Conservation (phyloP, 257 asterid genomes). For the Pogostemon cablin region DNA sequence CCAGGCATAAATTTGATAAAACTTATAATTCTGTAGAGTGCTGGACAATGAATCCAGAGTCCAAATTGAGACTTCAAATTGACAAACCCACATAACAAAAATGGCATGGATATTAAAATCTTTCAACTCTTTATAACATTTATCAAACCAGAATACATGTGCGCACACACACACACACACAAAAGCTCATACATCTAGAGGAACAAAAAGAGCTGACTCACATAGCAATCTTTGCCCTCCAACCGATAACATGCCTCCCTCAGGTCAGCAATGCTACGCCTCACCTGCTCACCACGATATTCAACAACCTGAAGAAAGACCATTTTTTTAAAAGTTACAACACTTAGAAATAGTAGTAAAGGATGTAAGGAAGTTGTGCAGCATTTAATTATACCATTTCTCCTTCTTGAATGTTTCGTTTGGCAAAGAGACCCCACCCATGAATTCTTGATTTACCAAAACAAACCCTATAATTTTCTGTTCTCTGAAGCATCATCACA, state of each 20-base stretch:
- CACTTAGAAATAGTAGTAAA: conserved; percentile 19
- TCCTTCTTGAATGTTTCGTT: conserved; percentile 83
- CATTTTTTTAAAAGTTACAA: conserved; percentile 16
- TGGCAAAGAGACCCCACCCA: conserved; percentile 99
- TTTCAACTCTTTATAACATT: background rate
- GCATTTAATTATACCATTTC: conserved; percentile 66
- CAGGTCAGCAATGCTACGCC: conserved; percentile 85
- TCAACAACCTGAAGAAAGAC: conserved; percentile 71
- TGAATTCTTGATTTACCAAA: conserved; percentile 98
- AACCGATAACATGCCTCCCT: conserved; percentile 75
- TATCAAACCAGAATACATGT: background rate
- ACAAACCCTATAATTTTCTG: conserved; percentile 75
- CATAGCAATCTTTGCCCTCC: conserved; percentile 97
- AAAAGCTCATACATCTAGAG: conserved; percentile 7
- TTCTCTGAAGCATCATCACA: conserved; percentile 55
- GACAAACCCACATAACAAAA: conserved; percentile 11
- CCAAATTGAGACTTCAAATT: conserved; percentile 10
- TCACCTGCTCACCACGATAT: conserved; percentile 89
- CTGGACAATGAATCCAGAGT: conserved; percentile 2
- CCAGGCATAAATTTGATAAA: conserved; percentile 5
- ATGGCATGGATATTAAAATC: conserved; percentile 1
- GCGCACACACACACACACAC: no score
- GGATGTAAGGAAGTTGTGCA: conserved; percentile 2
- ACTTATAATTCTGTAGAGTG: background rate
- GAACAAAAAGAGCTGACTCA: conserved; percentile 49